Percentiles rank a stretch among this genome's conserved stretches.
These are phyloP conservation scores for Emmonsiellopsis sp. DNA, from an alignment of 2,329 filamentous ascomycete genomes.

Conservation along the genomic window DNA sequence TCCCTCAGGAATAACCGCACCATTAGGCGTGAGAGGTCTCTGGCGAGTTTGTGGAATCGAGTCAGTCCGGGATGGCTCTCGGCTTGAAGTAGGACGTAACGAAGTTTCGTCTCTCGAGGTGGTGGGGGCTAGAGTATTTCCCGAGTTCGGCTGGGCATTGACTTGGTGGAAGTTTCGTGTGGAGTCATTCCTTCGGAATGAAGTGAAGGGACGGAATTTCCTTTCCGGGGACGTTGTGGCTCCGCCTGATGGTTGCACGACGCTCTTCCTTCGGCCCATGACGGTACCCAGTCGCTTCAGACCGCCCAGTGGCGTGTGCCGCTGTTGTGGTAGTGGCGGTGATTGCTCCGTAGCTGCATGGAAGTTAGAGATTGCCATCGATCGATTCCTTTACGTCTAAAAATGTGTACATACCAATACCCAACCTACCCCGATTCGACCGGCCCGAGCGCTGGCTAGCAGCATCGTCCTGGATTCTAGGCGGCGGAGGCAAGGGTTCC, in stretches of 20 bases:
- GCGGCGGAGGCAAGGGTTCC: conserved; percentile 29
- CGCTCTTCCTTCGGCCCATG: conserved; percentile 38
- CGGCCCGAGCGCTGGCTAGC: conserved; percentile 46
- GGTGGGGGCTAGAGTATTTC: conserved; percentile 15
- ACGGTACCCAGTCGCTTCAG: conserved; percentile 38
- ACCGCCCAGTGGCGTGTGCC: conserved; percentile 34
- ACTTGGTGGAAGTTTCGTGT: conserved; percentile 19
- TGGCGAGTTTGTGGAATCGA: neutral
- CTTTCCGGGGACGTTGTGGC: conserved; percentile 25
- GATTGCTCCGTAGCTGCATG: conserved; percentile 24
- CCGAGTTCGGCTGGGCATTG: conserved; percentile 16
- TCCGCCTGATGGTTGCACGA: conserved; percentile 25
- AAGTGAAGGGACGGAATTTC: conserved; percentile 32
- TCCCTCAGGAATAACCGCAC: neutral
- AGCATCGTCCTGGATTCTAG: conserved; percentile 41
- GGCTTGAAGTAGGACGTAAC: conserved; percentile 5
- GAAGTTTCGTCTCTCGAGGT: conserved; percentile 10
- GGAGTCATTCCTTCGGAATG: conserved; percentile 11
- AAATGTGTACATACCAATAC: conserved; percentile 24
- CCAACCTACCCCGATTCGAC: conserved; percentile 30
- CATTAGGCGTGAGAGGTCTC: neutral
- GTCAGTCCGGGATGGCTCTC: neutral
- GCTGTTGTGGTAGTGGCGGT: conserved; percentile 14
- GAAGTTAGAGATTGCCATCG: conserved; percentile 6
- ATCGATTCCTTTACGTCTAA: neutral